Evolutionary conservation across 1,284 basidiomycete species (phyloP), one percentile per base, ranked within the genome.

Genomic region (Fomitiporia mediterranea): DNA sequence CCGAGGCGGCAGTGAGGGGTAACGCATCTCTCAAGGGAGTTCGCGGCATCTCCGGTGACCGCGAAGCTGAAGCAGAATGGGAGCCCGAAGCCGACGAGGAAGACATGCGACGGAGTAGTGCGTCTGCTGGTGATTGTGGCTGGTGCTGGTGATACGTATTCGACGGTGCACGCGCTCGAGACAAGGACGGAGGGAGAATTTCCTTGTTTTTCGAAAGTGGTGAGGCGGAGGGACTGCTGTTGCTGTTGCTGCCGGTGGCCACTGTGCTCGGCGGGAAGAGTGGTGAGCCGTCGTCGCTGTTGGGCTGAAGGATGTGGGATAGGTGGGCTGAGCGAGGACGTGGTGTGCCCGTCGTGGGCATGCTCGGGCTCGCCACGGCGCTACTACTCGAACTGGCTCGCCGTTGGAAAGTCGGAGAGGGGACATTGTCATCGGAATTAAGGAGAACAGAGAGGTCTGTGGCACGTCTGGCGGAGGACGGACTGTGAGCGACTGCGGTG

Each of bases 391-490:
- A 59, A 53, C 57, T 49, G 25, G 57, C 53, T 4, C 57, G 57
- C 13, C 57, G 57, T 21, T 55, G 47, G 39, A 44, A 60, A 62
- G 49, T 57, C 30, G 57, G 60, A 44, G 66, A 61, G 23, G 63
- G 59, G 60, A 64, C 42, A 13, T 54, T 38, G 28, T 75, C 69
- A 62, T 81, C 77, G 57, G 78, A 76, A 71, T 88, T 88, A 67
- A 88, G 79, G 34, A 89, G 74, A 52, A 84, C 79, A 38, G 84
- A 78, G 13, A 89, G 76, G 70, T 85, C 82, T 39, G 86, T 89
- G 4, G 84, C 83, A 35, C 85, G 74, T 55, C 84, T 74, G 40
- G 72, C 66, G 23, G 81, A 64, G n/a, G 78, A 76, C 38, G 79
- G 75, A 61, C 72, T 77, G 55, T 72, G 66, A 48, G 69, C 65